These are phyloP conservation scores for Fusarium sp. DNA, from an alignment of 2,329 filamentous ascomycete genomes.

Conservation along the genomic window DNA sequence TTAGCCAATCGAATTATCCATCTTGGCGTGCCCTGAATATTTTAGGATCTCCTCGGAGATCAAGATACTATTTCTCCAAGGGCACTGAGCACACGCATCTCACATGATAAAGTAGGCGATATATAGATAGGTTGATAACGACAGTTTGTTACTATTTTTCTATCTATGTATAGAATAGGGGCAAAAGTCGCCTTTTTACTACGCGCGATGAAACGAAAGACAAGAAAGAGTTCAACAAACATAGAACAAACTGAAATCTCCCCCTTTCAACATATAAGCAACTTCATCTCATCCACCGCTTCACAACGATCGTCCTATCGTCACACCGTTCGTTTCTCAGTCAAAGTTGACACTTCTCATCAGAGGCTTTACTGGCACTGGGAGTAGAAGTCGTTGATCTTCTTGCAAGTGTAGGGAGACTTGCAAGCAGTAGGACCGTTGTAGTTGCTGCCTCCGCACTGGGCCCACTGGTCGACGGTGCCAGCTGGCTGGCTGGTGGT, in stretches of 20 bases:
- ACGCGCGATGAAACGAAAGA: constrained; percentile 34
- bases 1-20: background rate
- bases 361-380: constrained; percentile 57
- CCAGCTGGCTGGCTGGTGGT: constrained; percentile 22
- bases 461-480: constrained; percentile 52
- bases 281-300: constrained; percentile 9
- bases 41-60: background rate
- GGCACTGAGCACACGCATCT: background rate
- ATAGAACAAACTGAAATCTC: constrained; percentile 20
- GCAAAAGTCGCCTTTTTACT: constrained; percentile 31
- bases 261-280: constrained; percentile 10
- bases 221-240: constrained; percentile 18
- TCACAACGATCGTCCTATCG: constrained; percentile 6
- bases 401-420: constrained; percentile 55
- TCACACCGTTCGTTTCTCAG: constrained; percentile 7
- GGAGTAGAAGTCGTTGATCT: constrained; percentile 58
- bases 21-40: background rate
- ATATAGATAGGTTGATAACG: constrained; percentile 25
- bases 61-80: background rate
- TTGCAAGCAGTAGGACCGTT: constrained; percentile 56
- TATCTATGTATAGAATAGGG: constrained; percentile 33
- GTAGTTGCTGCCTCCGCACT: constrained; percentile 58
- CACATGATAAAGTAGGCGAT: background rate
- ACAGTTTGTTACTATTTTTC: constrained; percentile 37
- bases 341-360: background rate